These are phyloP conservation scores for Beauveria medogensis DNA, from an alignment of 2,329 filamentous ascomycete genomes.

Conservation along the genomic window DNA sequence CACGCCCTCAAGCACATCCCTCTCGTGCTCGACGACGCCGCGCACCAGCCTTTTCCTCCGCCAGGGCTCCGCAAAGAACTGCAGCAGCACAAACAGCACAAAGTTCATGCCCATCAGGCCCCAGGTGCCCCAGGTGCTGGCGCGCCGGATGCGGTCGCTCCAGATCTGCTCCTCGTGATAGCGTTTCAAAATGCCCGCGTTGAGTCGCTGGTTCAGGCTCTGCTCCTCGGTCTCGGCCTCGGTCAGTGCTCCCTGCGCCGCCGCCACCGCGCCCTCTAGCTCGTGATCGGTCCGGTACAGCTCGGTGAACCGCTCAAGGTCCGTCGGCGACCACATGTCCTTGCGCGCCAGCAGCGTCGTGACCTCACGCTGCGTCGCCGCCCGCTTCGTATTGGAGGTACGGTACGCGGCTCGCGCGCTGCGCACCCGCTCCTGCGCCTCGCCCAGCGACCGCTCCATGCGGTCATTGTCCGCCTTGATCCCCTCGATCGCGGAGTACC, in stretches of 20 bases:
- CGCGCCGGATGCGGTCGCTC: conserved; percentile 93
- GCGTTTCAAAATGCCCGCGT: conserved; percentile 74
- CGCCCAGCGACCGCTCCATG: conserved; percentile 51
- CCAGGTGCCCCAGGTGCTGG: conserved; percentile 98
- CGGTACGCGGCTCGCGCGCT: conserved; percentile 69
- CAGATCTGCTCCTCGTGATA: conserved; percentile 99
- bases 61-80: conserved; percentile 92
- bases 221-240: conserved; percentile 74
- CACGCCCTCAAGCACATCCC: conserved; percentile 45
- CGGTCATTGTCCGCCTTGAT: conserved; percentile 70
- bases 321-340: conserved; percentile 77
- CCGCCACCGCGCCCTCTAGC: conserved; percentile 75
- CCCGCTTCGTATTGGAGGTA: conserved; percentile 72
- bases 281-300: conserved; percentile 89
- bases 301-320: conserved; percentile 89
- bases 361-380: conserved; percentile 89
- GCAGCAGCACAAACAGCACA: conserved; percentile 73
- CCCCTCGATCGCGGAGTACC: conserved; percentile 83
- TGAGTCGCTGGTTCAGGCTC: conserved; percentile 65
- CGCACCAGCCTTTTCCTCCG: conserved; percentile 70
- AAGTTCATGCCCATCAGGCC: conserved; percentile 97
- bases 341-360: conserved; percentile 90
- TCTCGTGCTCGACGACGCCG: conserved; percentile 74
- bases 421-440: conserved; percentile 59
- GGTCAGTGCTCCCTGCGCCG: conserved; percentile 63